Conservation (phyloP, 257 asterid genomes). For the Orobanche coerulescens region DNA sequence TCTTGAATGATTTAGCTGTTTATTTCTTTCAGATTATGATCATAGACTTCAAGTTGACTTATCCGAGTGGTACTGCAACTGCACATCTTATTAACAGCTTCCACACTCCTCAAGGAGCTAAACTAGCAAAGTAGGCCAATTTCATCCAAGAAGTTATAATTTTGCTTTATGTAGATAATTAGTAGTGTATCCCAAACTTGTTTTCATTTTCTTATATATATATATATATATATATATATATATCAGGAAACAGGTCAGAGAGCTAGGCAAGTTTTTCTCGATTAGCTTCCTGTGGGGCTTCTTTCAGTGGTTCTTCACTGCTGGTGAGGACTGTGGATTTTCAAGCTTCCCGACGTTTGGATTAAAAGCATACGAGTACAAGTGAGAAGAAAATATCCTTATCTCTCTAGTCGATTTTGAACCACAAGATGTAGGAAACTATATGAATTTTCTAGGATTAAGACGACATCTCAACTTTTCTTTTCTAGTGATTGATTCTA, state of each 20-base stretch:
- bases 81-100: constrained; percentile 8
- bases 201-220: neutral
- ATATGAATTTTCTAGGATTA: neutral
- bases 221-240: neutral
- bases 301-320: constrained; percentile 11
- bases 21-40: neutral
- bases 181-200: neutral
- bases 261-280: neutral
- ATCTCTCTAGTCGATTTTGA: neutral
- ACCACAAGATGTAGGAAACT: neutral
- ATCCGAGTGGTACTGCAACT: neutral
- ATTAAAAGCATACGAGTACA: neutral
- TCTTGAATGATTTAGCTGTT: neutral
- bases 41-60: neutral
- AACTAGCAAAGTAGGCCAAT: neutral
- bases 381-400: neutral
- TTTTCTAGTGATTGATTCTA: too few relatives aligned
- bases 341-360: constrained; percentile 3
- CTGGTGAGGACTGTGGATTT: constrained; percentile 2
- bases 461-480: too few relatives aligned
- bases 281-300: constrained; percentile 7
- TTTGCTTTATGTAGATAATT: too few relatives aligned
- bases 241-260: neutral
- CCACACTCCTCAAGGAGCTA: constrained; percentile 2
- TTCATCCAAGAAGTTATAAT: neutral